Evolutionary conservation across 179 eudicot genomes (phyloP), one percentile per base, ranked within the genome.

Genomic region (Silene noctiflora): DNA sequence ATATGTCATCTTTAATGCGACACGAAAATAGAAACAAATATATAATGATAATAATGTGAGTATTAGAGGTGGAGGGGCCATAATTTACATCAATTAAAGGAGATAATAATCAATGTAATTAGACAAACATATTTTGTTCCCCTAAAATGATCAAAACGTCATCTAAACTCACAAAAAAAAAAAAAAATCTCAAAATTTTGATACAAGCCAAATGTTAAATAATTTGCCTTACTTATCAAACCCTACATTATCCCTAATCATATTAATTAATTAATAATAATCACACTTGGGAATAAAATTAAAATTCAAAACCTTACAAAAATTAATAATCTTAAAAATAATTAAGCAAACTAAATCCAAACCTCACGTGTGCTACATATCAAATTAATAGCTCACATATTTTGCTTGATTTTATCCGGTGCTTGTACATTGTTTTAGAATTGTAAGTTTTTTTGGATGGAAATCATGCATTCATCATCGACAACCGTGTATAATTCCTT

Each of bases 331-430:
- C 70, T 68, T 68, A 25, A 4, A 29, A 35, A 5, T 35, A 61
- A 56, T 3, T 25, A 22, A 51, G 1, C 6, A 74, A 81, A 64
- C 4, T 66, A 24, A 78, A 70, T 62, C 72, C 78, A 81, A 77
- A 77, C 81, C 81, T 77, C 78, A 81, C 76, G 79, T 81, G 78
- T 74, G 81, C 81, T 76, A 77, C 71, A 60, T 81, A 69, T 74
- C 69, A 81, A 77, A 78, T 81, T 78, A 78, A 74, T 77, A 69
- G 76, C 81, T 74, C 76, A 77, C 81, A 77, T 64, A 73, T 69
- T 60, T 14, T 61, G 20, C 24, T 39, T 35, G 27, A 0, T n/a
- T 33, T 33, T 33, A 33, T 33, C 35, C 35, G 8, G 0, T 35
- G 42, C 42, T 35, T 35, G 42, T 35, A 35, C 9, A 35, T 11